phyloP scores from a whole-genome alignment of 176 grass and related monocot species.

The Eleusine coracana region DNA sequence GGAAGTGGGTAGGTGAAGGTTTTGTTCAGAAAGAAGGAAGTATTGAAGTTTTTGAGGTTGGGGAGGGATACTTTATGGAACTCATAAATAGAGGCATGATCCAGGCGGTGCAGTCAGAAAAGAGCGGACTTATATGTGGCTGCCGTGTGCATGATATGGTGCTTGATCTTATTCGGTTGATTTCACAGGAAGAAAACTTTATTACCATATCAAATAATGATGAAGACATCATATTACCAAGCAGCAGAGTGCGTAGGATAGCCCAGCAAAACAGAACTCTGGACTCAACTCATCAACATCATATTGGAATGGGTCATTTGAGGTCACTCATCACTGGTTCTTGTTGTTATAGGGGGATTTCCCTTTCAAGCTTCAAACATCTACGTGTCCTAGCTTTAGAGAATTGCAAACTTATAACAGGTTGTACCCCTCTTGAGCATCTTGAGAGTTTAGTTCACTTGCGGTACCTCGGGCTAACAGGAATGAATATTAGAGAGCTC shows the following conservation, averaged over 20 bases:
- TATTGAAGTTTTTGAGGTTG: background rate
- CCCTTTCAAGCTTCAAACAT: background rate
- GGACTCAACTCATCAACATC: no score
- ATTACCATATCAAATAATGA: background rate
- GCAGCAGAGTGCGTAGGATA: background rate
- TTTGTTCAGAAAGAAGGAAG: background rate
- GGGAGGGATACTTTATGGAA: slow-evolving; percentile 5
- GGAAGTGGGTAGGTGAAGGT: slow-evolving; percentile 9
- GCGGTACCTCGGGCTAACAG: no score
- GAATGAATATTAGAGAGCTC: no score
- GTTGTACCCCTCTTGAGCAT: no score
- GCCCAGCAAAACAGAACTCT: no score
- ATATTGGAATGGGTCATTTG: no score
- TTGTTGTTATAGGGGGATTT: no score
- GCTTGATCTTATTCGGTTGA: background rate
- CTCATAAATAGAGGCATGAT: slow-evolving; percentile 16
- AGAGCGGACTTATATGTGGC: background rate
- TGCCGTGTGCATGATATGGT: background rate
- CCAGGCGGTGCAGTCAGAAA: background rate
- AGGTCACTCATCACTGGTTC: no score
- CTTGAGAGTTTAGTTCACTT: no score
- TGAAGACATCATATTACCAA: background rate
- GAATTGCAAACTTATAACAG: no score
- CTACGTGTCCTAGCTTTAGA: background rate
- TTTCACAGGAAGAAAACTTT: background rate